phyloP scores from a whole-genome alignment of 2,329 filamentous ascomycete species.

The Epichloe hybrida region DNA sequence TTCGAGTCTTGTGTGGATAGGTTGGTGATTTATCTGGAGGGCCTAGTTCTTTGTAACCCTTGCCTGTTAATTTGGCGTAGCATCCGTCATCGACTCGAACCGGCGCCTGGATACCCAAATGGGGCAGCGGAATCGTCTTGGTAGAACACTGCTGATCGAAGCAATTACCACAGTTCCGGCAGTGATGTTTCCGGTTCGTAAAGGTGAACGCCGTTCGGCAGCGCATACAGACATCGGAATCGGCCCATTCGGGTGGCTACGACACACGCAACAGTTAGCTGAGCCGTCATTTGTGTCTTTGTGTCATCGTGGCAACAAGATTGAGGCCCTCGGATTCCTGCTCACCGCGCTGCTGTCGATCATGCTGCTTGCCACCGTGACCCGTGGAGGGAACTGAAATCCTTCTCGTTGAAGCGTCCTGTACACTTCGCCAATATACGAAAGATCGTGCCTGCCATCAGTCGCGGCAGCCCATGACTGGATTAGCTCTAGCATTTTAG shows the following conservation, averaged over 20 bases:
- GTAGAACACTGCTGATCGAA: slow-evolving; percentile 92
- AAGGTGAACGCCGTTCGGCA: slow-evolving; percentile 93
- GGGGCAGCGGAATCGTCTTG: slow-evolving; percentile 77
- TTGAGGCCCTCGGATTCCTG: neutral
- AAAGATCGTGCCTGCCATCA: slow-evolving; percentile 68
- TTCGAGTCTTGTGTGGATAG: slow-evolving; percentile 49
- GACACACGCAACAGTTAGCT: neutral
- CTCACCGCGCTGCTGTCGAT: slow-evolving; percentile 83
- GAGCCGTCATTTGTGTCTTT: neutral
- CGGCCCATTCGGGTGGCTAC: slow-evolving; percentile 89
- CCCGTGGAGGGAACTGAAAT: slow-evolving; percentile 76
- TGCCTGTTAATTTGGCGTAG: slow-evolving; percentile 76
- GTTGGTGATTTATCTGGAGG: slow-evolving; percentile 34
- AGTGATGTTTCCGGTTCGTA: slow-evolving; percentile 97
- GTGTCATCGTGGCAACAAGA: neutral
- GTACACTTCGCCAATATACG: slow-evolving; percentile 84
- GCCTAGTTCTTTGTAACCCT: slow-evolving; percentile 27
- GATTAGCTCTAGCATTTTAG: slow-evolving; percentile 84
- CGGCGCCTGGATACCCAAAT: slow-evolving; percentile 80
- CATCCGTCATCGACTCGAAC: slow-evolving; percentile 95
- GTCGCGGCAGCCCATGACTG: slow-evolving; percentile 88
- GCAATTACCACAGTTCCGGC: slow-evolving; percentile 92
- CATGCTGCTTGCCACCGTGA: slow-evolving; percentile 89
- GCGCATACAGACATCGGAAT: slow-evolving; percentile 97
- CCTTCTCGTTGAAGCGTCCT: slow-evolving; percentile 69